These are phyloP conservation scores for Silene coronaria DNA, from an alignment of 179 eudicot genomes.

Conservation along the genomic window DNA sequence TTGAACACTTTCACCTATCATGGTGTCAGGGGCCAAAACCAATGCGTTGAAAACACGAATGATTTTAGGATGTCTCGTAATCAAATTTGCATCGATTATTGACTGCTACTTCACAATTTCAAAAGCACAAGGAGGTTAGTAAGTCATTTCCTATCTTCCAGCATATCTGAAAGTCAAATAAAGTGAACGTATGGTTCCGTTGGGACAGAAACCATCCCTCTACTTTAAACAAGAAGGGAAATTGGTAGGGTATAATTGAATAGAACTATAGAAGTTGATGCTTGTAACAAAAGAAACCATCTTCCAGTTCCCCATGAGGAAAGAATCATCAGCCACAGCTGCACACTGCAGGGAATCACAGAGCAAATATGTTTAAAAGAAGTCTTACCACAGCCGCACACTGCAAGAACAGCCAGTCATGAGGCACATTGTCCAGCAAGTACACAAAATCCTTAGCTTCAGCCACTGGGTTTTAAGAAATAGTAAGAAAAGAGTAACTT, in stretches of 20 bases:
- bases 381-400: conserved; percentile 79
- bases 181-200: neutral
- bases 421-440: conserved; percentile 69
- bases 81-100: neutral
- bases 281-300: neutral
- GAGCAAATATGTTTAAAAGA: conserved; percentile 1
- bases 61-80: neutral
- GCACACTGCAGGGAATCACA: neutral
- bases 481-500: neutral
- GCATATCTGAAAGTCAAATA: neutral
- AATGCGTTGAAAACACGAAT: neutral
- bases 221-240: neutral
- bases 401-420: conserved; percentile 82
- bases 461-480: conserved; percentile 46
- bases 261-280: neutral
- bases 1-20: neutral
- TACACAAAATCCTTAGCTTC: conserved; percentile 71
- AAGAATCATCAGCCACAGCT: neutral
- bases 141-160: neutral
- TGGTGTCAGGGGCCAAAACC: neutral
- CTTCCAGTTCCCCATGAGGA: neutral
- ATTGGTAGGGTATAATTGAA: neutral
- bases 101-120: neutral
- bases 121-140: neutral
- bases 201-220: neutral